These are phyloP conservation scores for Paulownia fortunei DNA, from an alignment of 257 asterid species.

Conservation along the genomic window DNA sequence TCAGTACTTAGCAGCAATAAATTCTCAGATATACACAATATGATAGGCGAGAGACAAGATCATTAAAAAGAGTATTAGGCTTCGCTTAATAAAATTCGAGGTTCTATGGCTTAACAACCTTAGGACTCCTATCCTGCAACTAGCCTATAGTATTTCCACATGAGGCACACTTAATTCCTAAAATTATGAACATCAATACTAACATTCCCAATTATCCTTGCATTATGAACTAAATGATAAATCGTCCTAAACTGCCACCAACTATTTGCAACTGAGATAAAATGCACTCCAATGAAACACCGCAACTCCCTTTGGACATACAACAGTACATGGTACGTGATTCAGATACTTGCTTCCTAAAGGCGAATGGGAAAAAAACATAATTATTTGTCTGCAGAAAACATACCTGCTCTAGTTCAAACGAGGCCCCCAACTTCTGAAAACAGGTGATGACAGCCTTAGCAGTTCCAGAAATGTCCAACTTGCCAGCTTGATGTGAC, in stretches of 20 bases:
- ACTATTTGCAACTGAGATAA: neutral
- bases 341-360: constrained; percentile 12
- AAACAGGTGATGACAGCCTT: constrained; percentile 95
- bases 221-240: constrained; percentile 1
- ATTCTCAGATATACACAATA: neutral
- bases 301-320: constrained; percentile 15
- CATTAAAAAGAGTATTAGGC: neutral
- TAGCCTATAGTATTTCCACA: neutral
- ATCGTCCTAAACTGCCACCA: neutral
- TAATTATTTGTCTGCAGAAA: neutral
- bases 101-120: constrained; percentile 8
- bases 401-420: constrained; percentile 71
- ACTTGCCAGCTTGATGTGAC: constrained; percentile 94
- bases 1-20: neutral
- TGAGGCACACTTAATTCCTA: neutral
- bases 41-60: constrained; percentile 4
- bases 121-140: neutral
- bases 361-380: constrained; percentile 4
- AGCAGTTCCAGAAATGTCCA: constrained; percentile 95
- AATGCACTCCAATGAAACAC: neutral
- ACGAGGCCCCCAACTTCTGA: constrained; percentile 82
- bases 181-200: neutral
- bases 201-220: neutral
- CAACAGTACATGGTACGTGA: neutral
- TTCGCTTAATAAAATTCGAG: neutral